These are phyloP conservation scores for Parathielavia appendiculata DNA, from an alignment of 495 filamentous ascomycete genomes.

Conservation along the genomic window DNA sequence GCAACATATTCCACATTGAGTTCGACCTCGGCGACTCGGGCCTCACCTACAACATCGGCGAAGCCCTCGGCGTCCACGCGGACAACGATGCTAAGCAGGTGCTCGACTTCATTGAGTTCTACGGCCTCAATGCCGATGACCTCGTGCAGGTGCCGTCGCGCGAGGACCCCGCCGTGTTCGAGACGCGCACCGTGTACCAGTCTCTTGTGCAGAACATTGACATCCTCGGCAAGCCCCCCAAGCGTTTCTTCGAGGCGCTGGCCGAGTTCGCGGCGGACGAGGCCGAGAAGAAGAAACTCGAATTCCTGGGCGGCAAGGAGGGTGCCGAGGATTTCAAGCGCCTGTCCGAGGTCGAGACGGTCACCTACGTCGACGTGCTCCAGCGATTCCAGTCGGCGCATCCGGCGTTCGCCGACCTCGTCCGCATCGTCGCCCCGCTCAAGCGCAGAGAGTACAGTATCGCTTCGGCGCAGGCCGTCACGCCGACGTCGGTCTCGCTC, in stretches of 20 bases:
- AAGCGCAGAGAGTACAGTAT: constrained; percentile 98
- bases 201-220: constrained; percentile 89
- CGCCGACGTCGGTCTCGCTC: constrained; percentile 77
- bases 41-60: constrained; percentile 92
- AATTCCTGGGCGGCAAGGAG: constrained; percentile 70
- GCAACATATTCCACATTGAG: constrained; percentile 99
- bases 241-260: constrained; percentile 92
- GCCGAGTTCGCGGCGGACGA: constrained; percentile 80
- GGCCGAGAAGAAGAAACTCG: constrained; percentile 73
- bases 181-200: constrained; percentile 92
- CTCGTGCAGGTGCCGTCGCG: constrained; percentile 87
- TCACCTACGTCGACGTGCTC: constrained; percentile 88
- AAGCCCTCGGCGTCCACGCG: constrained; percentile 94
- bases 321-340: constrained; percentile 93
- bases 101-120: constrained; percentile 78
- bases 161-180: constrained; percentile 68
- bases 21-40: constrained; percentile 90
- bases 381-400: constrained; percentile 84
- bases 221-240: constrained; percentile 93
- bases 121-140: constrained; percentile 74
- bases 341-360: constrained; percentile 84
- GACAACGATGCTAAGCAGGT: constrained; percentile 83
- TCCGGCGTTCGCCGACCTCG: constrained; percentile 84
- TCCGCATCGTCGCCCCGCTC: constrained; percentile 80
- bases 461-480: constrained; percentile 89